Percentiles rank a stretch among this genome's conserved stretches.
Conservation (phyloP, 371 early-diverging fungal genomes). For the Fennellomyces sp. region DNA sequence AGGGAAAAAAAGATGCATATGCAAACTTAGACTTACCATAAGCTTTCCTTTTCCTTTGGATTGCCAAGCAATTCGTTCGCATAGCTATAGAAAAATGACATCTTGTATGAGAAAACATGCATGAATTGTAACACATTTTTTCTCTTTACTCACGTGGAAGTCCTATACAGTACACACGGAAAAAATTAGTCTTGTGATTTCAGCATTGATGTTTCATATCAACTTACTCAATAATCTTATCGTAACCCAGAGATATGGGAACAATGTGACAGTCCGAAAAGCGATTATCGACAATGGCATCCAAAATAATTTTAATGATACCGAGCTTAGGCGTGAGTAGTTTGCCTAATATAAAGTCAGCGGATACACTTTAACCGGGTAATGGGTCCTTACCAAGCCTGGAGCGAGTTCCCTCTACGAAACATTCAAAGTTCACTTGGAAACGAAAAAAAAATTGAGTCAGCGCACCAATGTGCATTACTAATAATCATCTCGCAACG, state of each 20-base stretch:
- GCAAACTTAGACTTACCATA: slow-evolving; percentile 59
- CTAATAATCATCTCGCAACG: slow-evolving; percentile 9
- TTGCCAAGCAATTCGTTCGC: slow-evolving; percentile 81
- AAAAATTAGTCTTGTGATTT: too few relatives aligned
- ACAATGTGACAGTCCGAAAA: slow-evolving; percentile 77
- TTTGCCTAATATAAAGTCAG: slow-evolving; percentile 60
- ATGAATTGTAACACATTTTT: too few relatives aligned
- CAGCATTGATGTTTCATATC: too few relatives aligned
- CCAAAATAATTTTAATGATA: slow-evolving; percentile 80
- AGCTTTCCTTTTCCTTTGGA: slow-evolving; percentile 83
- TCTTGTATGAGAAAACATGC: too few relatives aligned
- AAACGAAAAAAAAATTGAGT: neutral
- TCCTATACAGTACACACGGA: too few relatives aligned
- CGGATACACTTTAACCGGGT: too few relatives aligned
- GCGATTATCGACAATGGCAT: slow-evolving; percentile 65
- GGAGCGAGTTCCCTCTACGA: slow-evolving; percentile 87
- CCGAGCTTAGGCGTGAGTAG: slow-evolving; percentile 83
- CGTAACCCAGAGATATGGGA: slow-evolving; percentile 88
- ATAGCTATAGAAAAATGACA: slow-evolving; percentile 32
- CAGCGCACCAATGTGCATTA: neutral
- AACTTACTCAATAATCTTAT: slow-evolving; percentile 84
- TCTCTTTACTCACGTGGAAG: too few relatives aligned
- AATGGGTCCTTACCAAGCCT: slow-evolving; percentile 54
- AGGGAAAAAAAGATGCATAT: too few relatives aligned
- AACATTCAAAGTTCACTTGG: slow-evolving; percentile 83